Percentiles rank a stretch among this genome's conserved stretches.
phyloP scores from a whole-genome alignment of 768 basidiomycete genomes.

The Lentinula lateritia region DNA sequence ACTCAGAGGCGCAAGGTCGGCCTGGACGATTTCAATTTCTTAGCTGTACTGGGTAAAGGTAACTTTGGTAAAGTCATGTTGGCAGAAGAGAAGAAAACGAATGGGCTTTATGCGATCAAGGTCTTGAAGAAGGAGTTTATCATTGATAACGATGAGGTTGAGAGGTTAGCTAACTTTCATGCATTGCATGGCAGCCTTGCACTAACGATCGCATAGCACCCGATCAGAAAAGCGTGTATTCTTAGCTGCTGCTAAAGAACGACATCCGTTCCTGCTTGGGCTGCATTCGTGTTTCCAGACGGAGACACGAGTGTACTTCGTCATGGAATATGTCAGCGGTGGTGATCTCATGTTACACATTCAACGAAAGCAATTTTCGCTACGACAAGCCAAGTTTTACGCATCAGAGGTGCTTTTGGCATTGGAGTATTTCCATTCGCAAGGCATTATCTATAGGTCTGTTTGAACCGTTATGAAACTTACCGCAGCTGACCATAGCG shows the following conservation, averaged over 20 bases:
- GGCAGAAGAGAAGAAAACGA: conserved; percentile 94
- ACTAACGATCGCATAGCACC: conserved; percentile 48
- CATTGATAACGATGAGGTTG: conserved; percentile 99
- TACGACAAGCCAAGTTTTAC: conserved; percentile 98
- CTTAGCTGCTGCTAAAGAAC: conserved; percentile 91
- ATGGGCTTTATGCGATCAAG: conserved; percentile 94
- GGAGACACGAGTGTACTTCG: conserved; percentile 98
- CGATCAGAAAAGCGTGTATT: conserved; percentile 99
- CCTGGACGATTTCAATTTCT: conserved; percentile 97
- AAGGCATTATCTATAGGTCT: conserved; percentile 98
- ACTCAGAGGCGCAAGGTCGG: conserved; percentile 81
- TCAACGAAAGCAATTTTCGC: conserved; percentile 97
- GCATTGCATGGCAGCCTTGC: background rate
- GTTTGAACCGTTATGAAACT: conserved; percentile 15
- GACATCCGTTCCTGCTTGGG: conserved; percentile 95
- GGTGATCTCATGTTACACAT: conserved; percentile 99
- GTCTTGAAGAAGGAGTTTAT: conserved; percentile 99
- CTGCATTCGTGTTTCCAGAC: conserved; percentile 99
- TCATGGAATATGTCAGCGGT: conserved; percentile 99
- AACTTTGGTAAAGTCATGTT: conserved; percentile 99
- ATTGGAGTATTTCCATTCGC: conserved; percentile 95
- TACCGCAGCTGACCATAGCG: background rate
- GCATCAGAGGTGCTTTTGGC: conserved; percentile 95
- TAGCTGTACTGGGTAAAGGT: conserved; percentile 97
- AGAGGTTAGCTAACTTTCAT: conserved; percentile 59